A percentile compares a stretch with the other conserved stretches of the same genome.
Conservation (phyloP, 306 rosid genomes). For the Prunus kanzakura region DNA sequence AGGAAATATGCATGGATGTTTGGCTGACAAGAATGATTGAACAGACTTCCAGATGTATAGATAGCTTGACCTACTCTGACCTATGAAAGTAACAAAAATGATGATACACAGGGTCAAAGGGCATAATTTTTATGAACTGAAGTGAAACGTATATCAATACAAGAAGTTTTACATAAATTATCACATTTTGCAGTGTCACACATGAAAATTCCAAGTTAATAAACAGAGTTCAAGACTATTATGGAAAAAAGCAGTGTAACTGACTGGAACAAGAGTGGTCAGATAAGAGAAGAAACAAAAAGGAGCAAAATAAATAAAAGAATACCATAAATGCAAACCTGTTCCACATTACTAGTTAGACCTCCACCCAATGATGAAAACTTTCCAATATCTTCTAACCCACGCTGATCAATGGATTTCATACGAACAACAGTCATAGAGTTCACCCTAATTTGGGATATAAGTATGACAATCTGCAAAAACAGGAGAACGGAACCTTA, state of each 20-base stretch:
- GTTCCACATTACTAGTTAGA: slow-evolving; percentile 71
- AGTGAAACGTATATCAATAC: not conserved
- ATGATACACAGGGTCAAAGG: slow-evolving; percentile 16
- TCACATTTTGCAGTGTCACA: not conserved
- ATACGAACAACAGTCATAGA: slow-evolving; percentile 76
- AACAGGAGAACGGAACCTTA: slow-evolving; percentile 27
- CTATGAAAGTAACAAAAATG: slow-evolving; percentile 42
- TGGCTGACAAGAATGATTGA: slow-evolving; percentile 91
- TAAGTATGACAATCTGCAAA: slow-evolving; percentile 63
- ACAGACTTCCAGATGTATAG: slow-evolving; percentile 70
- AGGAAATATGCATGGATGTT: slow-evolving; percentile 77
- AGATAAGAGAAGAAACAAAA: not conserved
- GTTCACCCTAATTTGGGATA: slow-evolving; percentile 86
- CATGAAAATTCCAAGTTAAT: not conserved
- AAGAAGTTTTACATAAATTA: not conserved
- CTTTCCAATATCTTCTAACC: slow-evolving; percentile 38
- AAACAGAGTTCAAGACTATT: not conserved
- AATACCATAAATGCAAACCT: slow-evolving; percentile 45
- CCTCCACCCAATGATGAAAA: slow-evolving; percentile 27
- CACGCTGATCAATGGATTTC: slow-evolving; percentile 55
- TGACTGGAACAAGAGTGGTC: not conserved
- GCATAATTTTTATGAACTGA: not conserved
- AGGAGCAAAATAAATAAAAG: slow-evolving; percentile 1
- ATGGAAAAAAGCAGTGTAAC: not conserved
- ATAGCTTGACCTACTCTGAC: slow-evolving; percentile 87